Conservation (phyloP, 164 flowering plant genomes). For the Tetracentron sinense region DNA sequence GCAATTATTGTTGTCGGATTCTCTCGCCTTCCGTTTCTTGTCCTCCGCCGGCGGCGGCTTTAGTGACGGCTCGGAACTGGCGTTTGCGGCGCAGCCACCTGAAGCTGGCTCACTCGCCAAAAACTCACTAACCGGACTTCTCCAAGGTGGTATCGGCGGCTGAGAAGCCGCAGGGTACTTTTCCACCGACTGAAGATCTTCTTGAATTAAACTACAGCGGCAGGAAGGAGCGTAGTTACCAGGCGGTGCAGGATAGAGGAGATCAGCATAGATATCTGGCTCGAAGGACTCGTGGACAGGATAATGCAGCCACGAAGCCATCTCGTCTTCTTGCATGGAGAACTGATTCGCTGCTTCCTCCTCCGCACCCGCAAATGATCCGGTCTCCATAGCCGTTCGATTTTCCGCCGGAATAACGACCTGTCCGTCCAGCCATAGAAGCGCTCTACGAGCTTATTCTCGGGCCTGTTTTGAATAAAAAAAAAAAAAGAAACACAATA, state of each 20-base stretch:
- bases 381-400: conserved; percentile 17
- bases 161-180: conserved; percentile 15
- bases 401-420: conserved; percentile 15
- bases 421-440: no score
- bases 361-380: conserved; percentile 11
- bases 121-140: conserved; percentile 18
- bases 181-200: conserved; percentile 5
- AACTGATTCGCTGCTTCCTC: conserved; percentile 27
- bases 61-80: conserved; percentile 23
- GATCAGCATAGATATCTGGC: conserved; percentile 46
- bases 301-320: conserved; percentile 87
- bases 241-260: conserved; percentile 26
- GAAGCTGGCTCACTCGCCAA: conserved; percentile 47
- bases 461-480: no score
- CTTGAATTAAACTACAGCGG: conserved; percentile 6
- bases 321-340: conserved; percentile 87
- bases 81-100: conserved; percentile 40
- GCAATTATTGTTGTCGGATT: conserved; percentile 47
- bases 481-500: no score
- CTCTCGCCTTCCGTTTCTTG: conserved; percentile 60
- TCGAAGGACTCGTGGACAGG: conserved; percentile 57
- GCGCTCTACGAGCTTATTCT: no score
- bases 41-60: conserved; percentile 34
- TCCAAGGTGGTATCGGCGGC: conserved; percentile 41
- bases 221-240: conserved; percentile 9